phyloP scores from a whole-genome alignment of 495 filamentous ascomycete genomes.

The Penicillium pulvis region DNA sequence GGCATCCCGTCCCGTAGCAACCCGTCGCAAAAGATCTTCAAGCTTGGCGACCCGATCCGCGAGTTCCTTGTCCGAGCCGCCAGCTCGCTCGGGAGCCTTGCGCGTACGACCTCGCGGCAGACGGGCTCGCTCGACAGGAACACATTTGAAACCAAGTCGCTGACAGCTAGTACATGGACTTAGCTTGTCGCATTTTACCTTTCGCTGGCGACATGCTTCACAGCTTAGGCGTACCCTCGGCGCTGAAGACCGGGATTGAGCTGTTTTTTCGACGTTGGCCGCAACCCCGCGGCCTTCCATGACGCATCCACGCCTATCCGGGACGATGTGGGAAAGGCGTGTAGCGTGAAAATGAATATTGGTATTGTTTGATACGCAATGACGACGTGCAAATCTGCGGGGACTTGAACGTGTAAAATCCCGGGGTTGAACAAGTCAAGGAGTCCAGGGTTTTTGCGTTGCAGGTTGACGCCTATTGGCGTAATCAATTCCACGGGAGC shows the following conservation, averaged over 20 bases:
- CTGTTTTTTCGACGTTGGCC: constrained; percentile 13
- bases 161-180: constrained; percentile 72
- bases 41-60: constrained; percentile 33
- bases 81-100: constrained; percentile 23
- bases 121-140: constrained; percentile 43
- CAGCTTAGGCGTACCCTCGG: constrained; percentile 37
- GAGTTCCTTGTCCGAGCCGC: constrained; percentile 24
- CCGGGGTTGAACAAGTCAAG: constrained; percentile 1
- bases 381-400: not conserved
- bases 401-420: not conserved
- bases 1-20: constrained; percentile 20
- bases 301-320: constrained; percentile 3
- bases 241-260: constrained; percentile 24
- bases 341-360: not conserved
- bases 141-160: constrained; percentile 61
- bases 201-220: constrained; percentile 66
- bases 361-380: not conserved
- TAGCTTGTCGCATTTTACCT: constrained; percentile 77
- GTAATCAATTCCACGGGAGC: not conserved
- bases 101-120: constrained; percentile 48
- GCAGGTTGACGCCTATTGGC: not conserved
- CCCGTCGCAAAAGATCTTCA: constrained; percentile 28
- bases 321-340: not conserved
- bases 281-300: constrained; percentile 22
- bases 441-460: not conserved